Evolutionary conservation across 116 monocot species (phyloP).

Genomic region (Zostera marina): DNA sequence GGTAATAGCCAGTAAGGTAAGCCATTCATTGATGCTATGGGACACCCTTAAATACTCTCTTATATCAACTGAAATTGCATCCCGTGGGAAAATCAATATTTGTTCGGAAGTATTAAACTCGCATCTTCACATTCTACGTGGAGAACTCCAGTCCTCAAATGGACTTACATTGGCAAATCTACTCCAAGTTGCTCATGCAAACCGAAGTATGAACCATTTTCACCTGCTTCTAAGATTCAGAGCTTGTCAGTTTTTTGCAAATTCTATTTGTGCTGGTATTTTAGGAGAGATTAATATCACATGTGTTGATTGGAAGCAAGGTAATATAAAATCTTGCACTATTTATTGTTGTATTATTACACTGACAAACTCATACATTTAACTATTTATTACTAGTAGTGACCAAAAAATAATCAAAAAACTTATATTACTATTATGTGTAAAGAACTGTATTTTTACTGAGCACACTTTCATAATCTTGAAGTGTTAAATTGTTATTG

Average conservation of each 20-base stretch:
- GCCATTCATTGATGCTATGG: slow-evolving; percentile 60
- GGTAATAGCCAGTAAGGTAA: slow-evolving; percentile 24
- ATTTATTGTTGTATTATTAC: not conserved
- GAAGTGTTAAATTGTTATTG: too few relatives aligned
- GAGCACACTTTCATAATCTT: too few relatives aligned
- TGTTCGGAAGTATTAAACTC: slow-evolving; percentile 16
- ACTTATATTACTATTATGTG: too few relatives aligned
- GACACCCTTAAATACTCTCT: slow-evolving; percentile 69
- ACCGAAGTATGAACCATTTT: slow-evolving; percentile 23
- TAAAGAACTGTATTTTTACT: too few relatives aligned
- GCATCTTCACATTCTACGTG: slow-evolving; percentile 23
- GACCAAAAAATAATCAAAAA: too few relatives aligned
- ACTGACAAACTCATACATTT: too few relatives aligned
- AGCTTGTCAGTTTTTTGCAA: slow-evolving; percentile 51
- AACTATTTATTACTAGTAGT: too few relatives aligned
- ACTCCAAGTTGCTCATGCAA: slow-evolving; percentile 34
- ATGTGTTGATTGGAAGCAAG: not conserved
- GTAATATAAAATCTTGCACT: not conserved
- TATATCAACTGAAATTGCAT: slow-evolving; percentile 69
- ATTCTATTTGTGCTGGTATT: slow-evolving; percentile 49
- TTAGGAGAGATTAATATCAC: slow-evolving; percentile 9
- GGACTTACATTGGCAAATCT: slow-evolving; percentile 49
- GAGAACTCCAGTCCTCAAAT: slow-evolving; percentile 50
- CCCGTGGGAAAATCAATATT: slow-evolving; percentile 34
- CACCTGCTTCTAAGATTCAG: slow-evolving; percentile 58